Evolutionary conservation across 257 asterid species (phyloP), one percentile per base, ranked within the genome.

Genomic region (Solanum arcanum): DNA sequence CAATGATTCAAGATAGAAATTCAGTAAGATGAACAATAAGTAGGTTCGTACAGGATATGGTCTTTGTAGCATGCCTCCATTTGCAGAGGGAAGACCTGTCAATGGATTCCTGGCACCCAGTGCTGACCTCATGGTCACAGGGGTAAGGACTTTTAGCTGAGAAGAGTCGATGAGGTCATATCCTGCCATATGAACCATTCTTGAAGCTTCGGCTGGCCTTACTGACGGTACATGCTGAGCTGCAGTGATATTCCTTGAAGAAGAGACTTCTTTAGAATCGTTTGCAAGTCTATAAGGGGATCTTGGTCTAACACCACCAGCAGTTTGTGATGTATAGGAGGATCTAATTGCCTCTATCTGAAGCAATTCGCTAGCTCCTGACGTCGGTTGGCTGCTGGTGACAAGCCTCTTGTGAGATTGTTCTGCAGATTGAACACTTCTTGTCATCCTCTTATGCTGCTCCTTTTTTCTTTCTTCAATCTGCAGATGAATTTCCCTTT

Each of bases 61-160:
- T 86, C 90, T 62, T 86, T 83, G 88, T 44, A 88, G 84, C 86
- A 91, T 88, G 88, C 91, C 90, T 90, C 93, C 88, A 74, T 92
- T 83, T 77, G 91, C 89, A 13, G 93, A 86, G 14, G 92, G 88
- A 86, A 87, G 82, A 87, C 88, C 89, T 12, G 49, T 33, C 42
- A 86, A 86, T 73, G 89, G 81, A 89, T 88, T 90, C 87, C 88
- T 49, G 75, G 92, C 27, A 83, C 88, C 90, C 86, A 82, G 62
- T 82, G 87, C 77, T 41, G 72, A 62, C 86, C 90, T 88, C 18
- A 89, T 76, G 87, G 85, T 80, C 37, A 89, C 64, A 47, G 90
- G 87, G 84, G 86, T 83, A 86, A 94, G 92, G 66, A 70, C 91
- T 84, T 66, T 91, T 66, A 83, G 86, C 87, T 86, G 87, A 62